Evolutionary conservation across 2,329 filamentous ascomycete genomes (phyloP).

Genomic region (Tolypocladium sp.): DNA sequence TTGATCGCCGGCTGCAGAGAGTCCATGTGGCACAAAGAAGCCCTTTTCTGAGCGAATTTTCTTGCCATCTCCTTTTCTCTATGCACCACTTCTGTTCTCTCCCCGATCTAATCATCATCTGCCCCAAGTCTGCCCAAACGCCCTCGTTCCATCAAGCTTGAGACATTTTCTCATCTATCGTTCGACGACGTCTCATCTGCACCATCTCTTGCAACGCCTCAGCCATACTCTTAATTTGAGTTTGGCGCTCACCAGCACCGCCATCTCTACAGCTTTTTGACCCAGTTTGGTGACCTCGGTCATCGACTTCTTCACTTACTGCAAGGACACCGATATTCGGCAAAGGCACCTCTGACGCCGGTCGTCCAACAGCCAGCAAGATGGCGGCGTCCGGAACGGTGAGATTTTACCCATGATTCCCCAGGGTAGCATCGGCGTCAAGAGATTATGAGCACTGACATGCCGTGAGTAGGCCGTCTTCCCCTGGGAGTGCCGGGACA

Average conservation of each 20-base stretch:
- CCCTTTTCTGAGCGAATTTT: background rate
- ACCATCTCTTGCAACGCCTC: background rate
- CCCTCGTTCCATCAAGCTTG: background rate
- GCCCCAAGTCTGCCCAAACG: background rate
- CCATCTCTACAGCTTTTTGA: background rate
- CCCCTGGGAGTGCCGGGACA: slow-evolving; percentile 44
- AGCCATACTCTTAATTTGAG: background rate
- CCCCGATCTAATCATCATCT: background rate
- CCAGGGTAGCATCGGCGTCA: background rate
- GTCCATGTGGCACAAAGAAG: background rate
- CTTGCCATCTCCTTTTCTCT: background rate
- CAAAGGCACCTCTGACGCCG: background rate
- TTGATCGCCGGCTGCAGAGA: background rate
- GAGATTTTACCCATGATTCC: background rate
- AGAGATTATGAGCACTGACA: background rate
- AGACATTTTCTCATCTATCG: background rate
- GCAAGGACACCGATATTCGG: background rate
- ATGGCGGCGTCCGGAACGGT: slow-evolving; percentile 3
- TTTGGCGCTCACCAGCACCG: background rate
- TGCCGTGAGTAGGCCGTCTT: slow-evolving; percentile 17
- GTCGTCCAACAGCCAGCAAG: background rate
- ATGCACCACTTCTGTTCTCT: background rate
- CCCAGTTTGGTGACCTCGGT: background rate
- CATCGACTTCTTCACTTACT: background rate
- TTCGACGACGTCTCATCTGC: background rate